Conservation (phyloP, 371 early-diverging fungal genomes). For the Syncephalastrum monosporum region DNA sequence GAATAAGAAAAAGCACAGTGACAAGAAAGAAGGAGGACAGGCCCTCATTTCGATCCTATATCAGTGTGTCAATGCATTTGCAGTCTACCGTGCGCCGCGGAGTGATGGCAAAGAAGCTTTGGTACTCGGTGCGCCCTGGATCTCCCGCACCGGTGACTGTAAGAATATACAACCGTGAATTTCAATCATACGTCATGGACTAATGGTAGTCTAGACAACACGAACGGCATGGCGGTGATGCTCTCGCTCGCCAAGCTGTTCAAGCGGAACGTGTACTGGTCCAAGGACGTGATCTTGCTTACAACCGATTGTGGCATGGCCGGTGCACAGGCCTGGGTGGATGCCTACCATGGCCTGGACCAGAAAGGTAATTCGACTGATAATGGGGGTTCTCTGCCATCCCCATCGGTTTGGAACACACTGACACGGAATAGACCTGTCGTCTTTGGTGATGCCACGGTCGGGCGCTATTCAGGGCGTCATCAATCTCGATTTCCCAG, state of each 20-base stretch:
- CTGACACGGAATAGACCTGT: slow-evolving; percentile 11
- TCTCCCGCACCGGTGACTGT: slow-evolving; percentile 56
- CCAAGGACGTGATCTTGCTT: slow-evolving; percentile 89
- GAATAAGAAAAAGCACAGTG: slow-evolving; percentile 11
- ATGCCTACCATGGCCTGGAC: slow-evolving; percentile 81
- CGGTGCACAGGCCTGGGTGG: slow-evolving; percentile 89
- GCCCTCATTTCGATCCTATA: slow-evolving; percentile 5
- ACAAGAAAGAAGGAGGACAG: slow-evolving; percentile 14
- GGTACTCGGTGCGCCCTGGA: slow-evolving; percentile 80
- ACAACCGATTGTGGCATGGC: slow-evolving; percentile 73
- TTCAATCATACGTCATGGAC: not conserved
- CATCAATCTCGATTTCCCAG: slow-evolving; percentile 83
- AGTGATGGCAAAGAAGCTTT: slow-evolving; percentile 91
- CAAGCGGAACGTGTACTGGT: slow-evolving; percentile 84
- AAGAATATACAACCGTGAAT: slow-evolving; percentile 5
- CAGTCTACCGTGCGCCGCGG: slow-evolving; percentile 80
- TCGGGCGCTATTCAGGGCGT: slow-evolving; percentile 90
- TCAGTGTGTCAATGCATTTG: slow-evolving; percentile 81
- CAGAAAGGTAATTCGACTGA: slow-evolving; percentile 23
- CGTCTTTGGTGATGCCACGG: slow-evolving; percentile 51
- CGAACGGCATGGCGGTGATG: slow-evolving; percentile 72
- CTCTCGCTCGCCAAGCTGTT: slow-evolving; percentile 77
- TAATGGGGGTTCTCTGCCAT: not conserved
- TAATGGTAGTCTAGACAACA: slow-evolving; percentile 51
- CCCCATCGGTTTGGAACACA: not conserved